Evolutionary conservation across 352 stramenopile species (phyloP).

Genomic region (Peronosclerospora sorghi): DNA sequence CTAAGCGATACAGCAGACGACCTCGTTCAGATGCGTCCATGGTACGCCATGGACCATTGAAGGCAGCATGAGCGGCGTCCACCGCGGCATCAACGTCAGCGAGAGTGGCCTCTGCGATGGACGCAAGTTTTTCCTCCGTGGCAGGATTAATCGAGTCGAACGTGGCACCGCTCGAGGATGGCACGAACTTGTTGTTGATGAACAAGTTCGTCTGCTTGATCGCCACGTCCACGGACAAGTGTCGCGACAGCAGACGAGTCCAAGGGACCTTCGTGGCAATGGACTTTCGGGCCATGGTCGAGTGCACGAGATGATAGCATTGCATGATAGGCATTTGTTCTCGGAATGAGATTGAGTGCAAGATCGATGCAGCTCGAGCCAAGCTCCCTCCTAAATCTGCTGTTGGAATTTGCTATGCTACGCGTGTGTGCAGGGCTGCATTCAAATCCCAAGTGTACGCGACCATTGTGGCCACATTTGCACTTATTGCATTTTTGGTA

Average conservation of each 20-base stretch:
- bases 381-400: no score
- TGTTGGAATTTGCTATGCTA: no score
- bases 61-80: constrained; percentile 46
- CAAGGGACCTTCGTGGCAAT: no score
- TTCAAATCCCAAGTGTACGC: no score
- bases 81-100: constrained; percentile 74
- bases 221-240: constrained; percentile 26
- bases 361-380: no score
- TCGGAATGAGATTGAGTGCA: no score
- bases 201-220: constrained; percentile 73
- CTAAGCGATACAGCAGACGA: constrained; percentile 25
- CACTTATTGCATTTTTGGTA: no score
- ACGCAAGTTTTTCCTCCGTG: constrained; percentile 66
- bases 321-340: no score
- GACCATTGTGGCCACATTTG: no score
- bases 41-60: constrained; percentile 49
- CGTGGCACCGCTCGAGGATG: constrained; percentile 43
- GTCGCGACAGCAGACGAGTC: constrained; percentile 19
- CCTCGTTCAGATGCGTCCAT: constrained; percentile 27
- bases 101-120: constrained; percentile 42
- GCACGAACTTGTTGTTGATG: constrained; percentile 82
- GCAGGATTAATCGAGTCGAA: constrained; percentile 79
- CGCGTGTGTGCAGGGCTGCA: no score
- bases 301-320: no score
- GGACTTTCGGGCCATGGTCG: no score